A percentile compares a stretch with the other conserved stretches of the same genome.
Conservation (phyloP, 495 filamentous ascomycete genomes). For the Lentithecium fluviatile region DNA sequence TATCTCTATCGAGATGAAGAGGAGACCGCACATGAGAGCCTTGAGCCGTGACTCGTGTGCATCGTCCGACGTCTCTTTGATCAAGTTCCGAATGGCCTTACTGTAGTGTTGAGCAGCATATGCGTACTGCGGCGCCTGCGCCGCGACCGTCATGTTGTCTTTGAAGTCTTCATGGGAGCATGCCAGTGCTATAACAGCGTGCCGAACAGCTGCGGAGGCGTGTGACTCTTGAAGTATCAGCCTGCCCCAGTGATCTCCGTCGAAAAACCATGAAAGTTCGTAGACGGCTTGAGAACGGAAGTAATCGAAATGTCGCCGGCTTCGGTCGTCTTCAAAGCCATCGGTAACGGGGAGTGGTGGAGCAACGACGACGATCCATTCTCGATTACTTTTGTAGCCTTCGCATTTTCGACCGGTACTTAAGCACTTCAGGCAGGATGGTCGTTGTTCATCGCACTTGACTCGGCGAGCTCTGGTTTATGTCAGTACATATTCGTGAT, state of each 20-base stretch:
- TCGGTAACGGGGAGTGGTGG: constrained; percentile 19
- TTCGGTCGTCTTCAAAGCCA: constrained; percentile 30
- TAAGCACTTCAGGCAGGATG: constrained; percentile 45
- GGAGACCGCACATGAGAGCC: constrained; percentile 28
- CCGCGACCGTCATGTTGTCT: constrained; percentile 2
- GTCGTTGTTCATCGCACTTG: constrained; percentile 50
- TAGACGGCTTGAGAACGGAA: constrained; percentile 21
- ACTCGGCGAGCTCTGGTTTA: constrained; percentile 42
- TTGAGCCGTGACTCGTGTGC: constrained; percentile 10
- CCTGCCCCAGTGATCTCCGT: constrained; percentile 17
- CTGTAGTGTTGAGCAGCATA: constrained; percentile 24
- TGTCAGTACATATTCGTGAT: too few species aligned
- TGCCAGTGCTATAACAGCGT: constrained; percentile 28
- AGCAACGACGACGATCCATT: constrained; percentile 24
- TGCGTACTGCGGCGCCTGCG: constrained; percentile 20
- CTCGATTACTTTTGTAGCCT: constrained; percentile 40
- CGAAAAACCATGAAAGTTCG: constrained; percentile 31
- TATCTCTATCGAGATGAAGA: constrained; percentile 28
- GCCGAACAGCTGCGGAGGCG: constrained; percentile 18
- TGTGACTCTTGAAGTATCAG: constrained; percentile 23
- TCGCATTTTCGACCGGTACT: constrained; percentile 47
- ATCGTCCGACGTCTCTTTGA: constrained; percentile 19
- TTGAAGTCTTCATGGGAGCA: constrained; percentile 28
- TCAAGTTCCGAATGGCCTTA: constrained; percentile 21
- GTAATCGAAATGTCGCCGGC: constrained; percentile 29